A percentile compares a stretch with the other conserved stretches of the same genome.
Evolutionary conservation across 2,329 filamentous ascomycete species (phyloP).

Genomic region (Xylariaceae sp.): DNA sequence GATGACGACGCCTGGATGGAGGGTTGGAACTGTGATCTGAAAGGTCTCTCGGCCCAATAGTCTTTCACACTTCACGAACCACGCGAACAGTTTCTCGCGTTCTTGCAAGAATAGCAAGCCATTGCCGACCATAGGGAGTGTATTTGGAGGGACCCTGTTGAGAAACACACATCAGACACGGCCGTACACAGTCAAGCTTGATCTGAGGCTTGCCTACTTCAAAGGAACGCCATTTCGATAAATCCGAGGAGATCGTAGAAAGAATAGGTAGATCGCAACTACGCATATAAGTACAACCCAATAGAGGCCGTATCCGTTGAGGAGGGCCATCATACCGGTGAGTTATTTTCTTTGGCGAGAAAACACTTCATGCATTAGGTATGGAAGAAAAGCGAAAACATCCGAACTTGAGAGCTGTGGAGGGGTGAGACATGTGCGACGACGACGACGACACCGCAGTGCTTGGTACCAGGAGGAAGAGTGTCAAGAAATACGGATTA

Average conservation of each 20-base stretch:
- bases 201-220: slow-evolving; percentile 24
- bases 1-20: slow-evolving; percentile 59
- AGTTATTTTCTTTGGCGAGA: not conserved
- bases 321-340: slow-evolving; percentile 19
- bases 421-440: not conserved
- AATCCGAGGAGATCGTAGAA: slow-evolving; percentile 24
- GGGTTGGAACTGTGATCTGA: slow-evolving; percentile 55
- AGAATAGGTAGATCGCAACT: slow-evolving; percentile 24
- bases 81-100: slow-evolving; percentile 55
- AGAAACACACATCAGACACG: not conserved
- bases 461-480: not conserved
- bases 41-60: slow-evolving; percentile 56
- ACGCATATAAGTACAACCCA: slow-evolving; percentile 19
- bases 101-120: slow-evolving; percentile 56
- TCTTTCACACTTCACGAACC: slow-evolving; percentile 56
- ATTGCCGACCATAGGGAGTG: slow-evolving; percentile 54
- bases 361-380: not conserved
- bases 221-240: slow-evolving; percentile 31
- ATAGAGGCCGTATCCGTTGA: slow-evolving; percentile 20
- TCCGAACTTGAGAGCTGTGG: not conserved
- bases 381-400: not conserved
- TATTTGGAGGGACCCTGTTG: slow-evolving; percentile 44
- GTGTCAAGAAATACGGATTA: not conserved
- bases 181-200: not conserved
- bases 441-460: not conserved